phyloP scores from a whole-genome alignment of 768 basidiomycete genomes.

The Agaricus subrufescens region DNA sequence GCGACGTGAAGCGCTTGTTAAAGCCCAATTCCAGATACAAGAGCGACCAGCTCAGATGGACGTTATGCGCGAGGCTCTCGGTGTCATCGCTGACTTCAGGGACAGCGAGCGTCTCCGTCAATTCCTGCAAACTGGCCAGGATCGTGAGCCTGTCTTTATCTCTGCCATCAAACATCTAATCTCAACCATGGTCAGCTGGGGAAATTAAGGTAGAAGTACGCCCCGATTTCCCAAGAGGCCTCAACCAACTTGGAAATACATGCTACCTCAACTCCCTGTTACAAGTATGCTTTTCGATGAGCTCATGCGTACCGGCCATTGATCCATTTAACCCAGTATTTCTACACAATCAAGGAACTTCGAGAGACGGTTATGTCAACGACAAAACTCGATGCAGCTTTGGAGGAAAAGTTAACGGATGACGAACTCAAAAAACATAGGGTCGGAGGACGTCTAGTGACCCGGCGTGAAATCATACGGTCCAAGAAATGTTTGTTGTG shows the following conservation, averaged over 20 bases:
- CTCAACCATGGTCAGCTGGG: constrained; percentile 45
- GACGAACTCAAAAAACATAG: constrained; percentile 80
- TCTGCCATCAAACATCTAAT: not conserved
- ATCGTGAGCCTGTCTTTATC: constrained; percentile 53
- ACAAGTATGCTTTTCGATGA: constrained; percentile 38
- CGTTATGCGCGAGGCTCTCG: constrained; percentile 68
- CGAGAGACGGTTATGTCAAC: constrained; percentile 67
- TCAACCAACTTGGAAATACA: constrained; percentile 87
- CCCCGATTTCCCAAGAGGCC: constrained; percentile 74
- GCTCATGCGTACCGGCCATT: not conserved
- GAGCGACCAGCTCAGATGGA: constrained; percentile 66
- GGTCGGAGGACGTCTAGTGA: constrained; percentile 84
- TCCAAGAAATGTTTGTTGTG: constrained; percentile 73
- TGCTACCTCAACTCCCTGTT: constrained; percentile 82
- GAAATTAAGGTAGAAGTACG: constrained; percentile 49
- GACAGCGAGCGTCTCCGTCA: constrained; percentile 68
- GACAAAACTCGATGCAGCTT: constrained; percentile 41
- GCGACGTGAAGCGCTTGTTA: not conserved
- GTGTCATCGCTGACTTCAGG: constrained; percentile 68
- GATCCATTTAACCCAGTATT: constrained; percentile 56
- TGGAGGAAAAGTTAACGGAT: constrained; percentile 71
- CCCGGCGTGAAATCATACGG: constrained; percentile 73
- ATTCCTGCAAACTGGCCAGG: constrained; percentile 60
- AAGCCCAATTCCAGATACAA: constrained; percentile 44
- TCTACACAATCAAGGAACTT: constrained; percentile 92